These are phyloP conservation scores for Gastrolobium bilobum DNA, from an alignment of 306 rosid species.

Conservation along the genomic window DNA sequence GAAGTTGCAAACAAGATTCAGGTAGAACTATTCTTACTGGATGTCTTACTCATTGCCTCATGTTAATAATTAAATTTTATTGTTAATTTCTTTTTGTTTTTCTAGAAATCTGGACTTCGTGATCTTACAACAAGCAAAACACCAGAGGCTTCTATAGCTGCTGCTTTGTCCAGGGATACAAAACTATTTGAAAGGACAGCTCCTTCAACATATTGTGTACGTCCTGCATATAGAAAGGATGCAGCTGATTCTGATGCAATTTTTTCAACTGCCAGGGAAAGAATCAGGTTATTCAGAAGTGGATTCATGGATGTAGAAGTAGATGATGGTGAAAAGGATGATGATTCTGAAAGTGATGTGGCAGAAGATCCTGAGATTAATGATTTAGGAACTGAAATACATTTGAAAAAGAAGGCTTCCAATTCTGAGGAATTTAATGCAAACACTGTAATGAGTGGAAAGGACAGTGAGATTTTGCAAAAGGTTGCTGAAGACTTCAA, in stretches of 20 bases:
- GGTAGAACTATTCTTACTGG: slow-evolving; percentile 52
- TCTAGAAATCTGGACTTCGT: slow-evolving; percentile 86
- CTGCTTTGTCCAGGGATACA: slow-evolving; percentile 88
- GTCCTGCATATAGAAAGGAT: slow-evolving; percentile 74
- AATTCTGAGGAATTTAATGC: slow-evolving; percentile 49
- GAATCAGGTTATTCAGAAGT: slow-evolving; percentile 63
- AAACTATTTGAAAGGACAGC: slow-evolving; percentile 88
- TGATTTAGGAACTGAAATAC: slow-evolving; percentile 64
- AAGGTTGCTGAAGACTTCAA: slow-evolving; percentile 43
- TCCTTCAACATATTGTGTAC: slow-evolving; percentile 83
- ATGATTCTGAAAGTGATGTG: slow-evolving; percentile 72
- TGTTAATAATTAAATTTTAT: slow-evolving; percentile 28
- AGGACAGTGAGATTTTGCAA: slow-evolving; percentile 46
- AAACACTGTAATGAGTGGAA: slow-evolving; percentile 44
- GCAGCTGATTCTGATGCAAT: slow-evolving; percentile 71
- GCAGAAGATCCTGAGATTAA: slow-evolving; percentile 71
- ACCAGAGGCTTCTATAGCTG: slow-evolving; percentile 83
- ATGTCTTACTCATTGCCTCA: slow-evolving; percentile 1
- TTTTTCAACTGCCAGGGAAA: slow-evolving; percentile 75
- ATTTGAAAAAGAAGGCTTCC: slow-evolving; percentile 45
- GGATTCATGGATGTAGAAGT: slow-evolving; percentile 66
- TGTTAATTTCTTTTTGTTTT: slow-evolving; percentile 24
- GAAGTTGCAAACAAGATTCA: slow-evolving; percentile 88
- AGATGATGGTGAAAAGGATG: slow-evolving; percentile 78
- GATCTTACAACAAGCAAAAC: slow-evolving; percentile 86